Conservation (phyloP, 2,329 filamentous ascomycete species). For the Xylaria sp. region DNA sequence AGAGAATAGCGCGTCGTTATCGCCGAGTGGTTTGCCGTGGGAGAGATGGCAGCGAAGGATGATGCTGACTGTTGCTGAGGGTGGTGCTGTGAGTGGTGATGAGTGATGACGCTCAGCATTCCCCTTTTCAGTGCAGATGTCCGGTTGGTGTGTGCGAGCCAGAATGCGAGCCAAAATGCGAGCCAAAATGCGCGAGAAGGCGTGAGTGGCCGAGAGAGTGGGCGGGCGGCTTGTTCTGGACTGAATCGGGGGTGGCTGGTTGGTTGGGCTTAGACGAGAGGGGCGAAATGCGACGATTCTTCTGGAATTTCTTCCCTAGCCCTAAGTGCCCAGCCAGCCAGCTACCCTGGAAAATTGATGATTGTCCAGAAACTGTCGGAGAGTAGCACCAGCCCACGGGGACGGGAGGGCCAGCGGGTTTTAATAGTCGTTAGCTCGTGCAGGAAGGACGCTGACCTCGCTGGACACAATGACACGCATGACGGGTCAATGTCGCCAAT, state of each 20-base stretch:
- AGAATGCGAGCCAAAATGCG: too few relatives aligned
- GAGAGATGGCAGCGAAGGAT: conserved; percentile 5
- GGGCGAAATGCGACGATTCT: conserved; percentile 24
- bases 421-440: not conserved
- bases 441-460: not conserved
- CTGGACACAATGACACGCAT: not conserved
- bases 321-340: conserved; percentile 12
- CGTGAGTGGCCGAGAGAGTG: too few relatives aligned
- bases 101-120: conserved; percentile 26
- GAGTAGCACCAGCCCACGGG: not conserved
- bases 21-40: conserved; percentile 26
- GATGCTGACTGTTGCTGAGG: not conserved
- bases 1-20: conserved; percentile 21
- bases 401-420: not conserved
- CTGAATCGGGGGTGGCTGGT: conserved; percentile 23
- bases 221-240: conserved; percentile 3
- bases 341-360: not conserved
- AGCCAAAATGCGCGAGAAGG: too few relatives aligned
- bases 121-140: conserved; percentile 28
- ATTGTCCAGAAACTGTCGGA: not conserved
- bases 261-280: conserved; percentile 21
- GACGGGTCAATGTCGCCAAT: not conserved
- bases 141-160: conserved; percentile 25
- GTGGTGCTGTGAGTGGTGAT: conserved; percentile 5
- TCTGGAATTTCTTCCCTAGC: conserved; percentile 6